Percentiles rank a stretch among this genome's conserved stretches.
Conservation (phyloP, 345 rosid species). For the Moricandia moricandioides region DNA sequence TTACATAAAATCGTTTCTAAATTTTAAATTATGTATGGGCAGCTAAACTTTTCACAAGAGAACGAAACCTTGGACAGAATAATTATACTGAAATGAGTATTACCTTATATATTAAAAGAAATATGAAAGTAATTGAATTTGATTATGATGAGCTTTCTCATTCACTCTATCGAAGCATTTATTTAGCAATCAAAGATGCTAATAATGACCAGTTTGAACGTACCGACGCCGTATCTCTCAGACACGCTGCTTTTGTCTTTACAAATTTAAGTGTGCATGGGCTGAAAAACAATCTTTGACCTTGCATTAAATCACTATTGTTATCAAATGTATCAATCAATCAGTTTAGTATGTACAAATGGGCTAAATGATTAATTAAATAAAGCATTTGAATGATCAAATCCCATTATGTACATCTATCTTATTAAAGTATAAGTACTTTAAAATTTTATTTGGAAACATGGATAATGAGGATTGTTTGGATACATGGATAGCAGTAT, state of each 20-base stretch:
- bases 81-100: neutral
- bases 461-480: no score
- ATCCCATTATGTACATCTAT: neutral
- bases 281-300: constrained; percentile 24
- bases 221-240: constrained; percentile 18
- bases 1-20: neutral
- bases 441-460: no score
- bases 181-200: constrained; percentile 21
- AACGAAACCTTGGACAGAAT: constrained; percentile 1
- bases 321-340: neutral
- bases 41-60: neutral
- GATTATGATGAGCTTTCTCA: neutral
- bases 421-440: no score
- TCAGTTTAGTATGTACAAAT: neutral
- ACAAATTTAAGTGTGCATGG: constrained; percentile 16
- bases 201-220: constrained; percentile 21
- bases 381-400: neutral
- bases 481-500: no score
- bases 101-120: neutral
- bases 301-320: constrained; percentile 2
- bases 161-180: constrained; percentile 11
- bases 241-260: neutral
- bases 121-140: constrained; percentile 1
- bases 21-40: neutral
- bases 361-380: neutral